Evolutionary conservation across 352 stramenopile species (phyloP).

Genomic region (Hyaloperonospora arabidopsidis): DNA sequence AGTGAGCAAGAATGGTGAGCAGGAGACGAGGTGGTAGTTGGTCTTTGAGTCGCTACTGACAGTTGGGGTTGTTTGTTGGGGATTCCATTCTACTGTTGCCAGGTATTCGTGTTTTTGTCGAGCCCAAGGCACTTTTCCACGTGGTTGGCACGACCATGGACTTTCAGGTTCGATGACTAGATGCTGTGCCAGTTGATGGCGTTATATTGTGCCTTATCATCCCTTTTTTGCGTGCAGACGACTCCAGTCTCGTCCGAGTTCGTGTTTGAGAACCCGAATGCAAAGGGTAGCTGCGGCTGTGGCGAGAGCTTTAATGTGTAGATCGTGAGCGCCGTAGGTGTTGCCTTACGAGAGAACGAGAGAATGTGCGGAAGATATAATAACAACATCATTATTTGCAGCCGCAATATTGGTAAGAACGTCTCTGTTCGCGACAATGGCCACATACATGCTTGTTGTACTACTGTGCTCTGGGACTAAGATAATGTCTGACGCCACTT

Average conservation of each 20-base stretch:
- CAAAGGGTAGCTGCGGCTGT: conserved; percentile 97
- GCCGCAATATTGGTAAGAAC: too few relatives aligned
- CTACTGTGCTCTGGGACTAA: too few relatives aligned
- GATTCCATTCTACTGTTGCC: background rate
- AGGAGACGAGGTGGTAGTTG: background rate
- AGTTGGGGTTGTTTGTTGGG: conserved; percentile 3
- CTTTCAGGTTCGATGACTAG: conserved; percentile 59
- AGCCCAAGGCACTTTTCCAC: conserved; percentile 98
- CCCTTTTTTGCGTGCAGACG: conserved; percentile 44
- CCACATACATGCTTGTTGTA: too few relatives aligned
- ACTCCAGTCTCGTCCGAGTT: conserved; percentile 97
- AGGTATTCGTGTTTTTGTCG: conserved; percentile 96
- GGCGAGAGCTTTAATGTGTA: conserved; percentile 99
- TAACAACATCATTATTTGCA: conserved; percentile 18
- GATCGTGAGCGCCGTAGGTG: conserved; percentile 6
- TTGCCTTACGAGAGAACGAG: conserved; percentile 13
- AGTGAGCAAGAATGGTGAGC: conserved; percentile 81
- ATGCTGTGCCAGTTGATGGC: background rate
- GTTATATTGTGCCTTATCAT: background rate
- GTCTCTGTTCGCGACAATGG: too few relatives aligned
- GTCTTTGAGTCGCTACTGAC: conserved; percentile 6
- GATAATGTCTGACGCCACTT: too few relatives aligned
- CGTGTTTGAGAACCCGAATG: conserved; percentile 99
- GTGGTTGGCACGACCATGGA: conserved; percentile 98
- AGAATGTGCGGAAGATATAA: conserved; percentile 10